These are phyloP conservation scores for Lomentospora prolificans DNA, from an alignment of 2,329 filamentous ascomycete genomes.

Conservation along the genomic window DNA sequence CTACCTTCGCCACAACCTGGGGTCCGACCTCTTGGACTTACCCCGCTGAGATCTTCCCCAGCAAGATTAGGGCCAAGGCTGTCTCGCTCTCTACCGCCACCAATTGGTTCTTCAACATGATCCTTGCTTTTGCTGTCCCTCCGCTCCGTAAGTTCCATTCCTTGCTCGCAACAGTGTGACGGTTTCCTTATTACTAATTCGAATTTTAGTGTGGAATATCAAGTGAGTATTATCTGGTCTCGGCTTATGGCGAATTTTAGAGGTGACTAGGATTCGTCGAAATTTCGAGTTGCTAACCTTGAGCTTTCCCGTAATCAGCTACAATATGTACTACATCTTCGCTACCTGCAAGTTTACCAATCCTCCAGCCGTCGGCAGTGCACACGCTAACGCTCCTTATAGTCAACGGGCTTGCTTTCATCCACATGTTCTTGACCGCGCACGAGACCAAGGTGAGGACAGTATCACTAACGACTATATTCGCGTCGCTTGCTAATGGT, in stretches of 20 bases:
- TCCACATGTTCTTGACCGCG: constrained; percentile 55
- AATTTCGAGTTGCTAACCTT: constrained; percentile 1
- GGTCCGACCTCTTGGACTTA: constrained; percentile 41
- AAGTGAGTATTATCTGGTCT: constrained; percentile 24
- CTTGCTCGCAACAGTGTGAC: background rate
- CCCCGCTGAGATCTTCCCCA: constrained; percentile 35
- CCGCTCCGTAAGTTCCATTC: constrained; percentile 28
- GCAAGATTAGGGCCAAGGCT: constrained; percentile 32
- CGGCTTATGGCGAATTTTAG: background rate
- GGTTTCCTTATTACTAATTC: constrained; percentile 1
- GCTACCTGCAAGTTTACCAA: constrained; percentile 37
- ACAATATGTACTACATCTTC: constrained; percentile 64
- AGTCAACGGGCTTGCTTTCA: constrained; percentile 54
- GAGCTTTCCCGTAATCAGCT: constrained; percentile 18
- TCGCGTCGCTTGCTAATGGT: background rate
- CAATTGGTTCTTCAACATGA: constrained; percentile 33
- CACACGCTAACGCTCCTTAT: background rate
- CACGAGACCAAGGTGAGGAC: constrained; percentile 49
- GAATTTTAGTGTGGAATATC: constrained; percentile 31
- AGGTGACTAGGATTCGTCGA: no score
- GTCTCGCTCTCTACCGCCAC: constrained; percentile 30
- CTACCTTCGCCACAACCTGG: constrained; percentile 34
- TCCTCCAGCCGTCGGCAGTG: background rate
- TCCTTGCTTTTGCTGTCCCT: constrained; percentile 43
- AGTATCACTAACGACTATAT: background rate